phyloP scores from a whole-genome alignment of 1,284 basidiomycete genomes.

The Megacollybia platyphylla region DNA sequence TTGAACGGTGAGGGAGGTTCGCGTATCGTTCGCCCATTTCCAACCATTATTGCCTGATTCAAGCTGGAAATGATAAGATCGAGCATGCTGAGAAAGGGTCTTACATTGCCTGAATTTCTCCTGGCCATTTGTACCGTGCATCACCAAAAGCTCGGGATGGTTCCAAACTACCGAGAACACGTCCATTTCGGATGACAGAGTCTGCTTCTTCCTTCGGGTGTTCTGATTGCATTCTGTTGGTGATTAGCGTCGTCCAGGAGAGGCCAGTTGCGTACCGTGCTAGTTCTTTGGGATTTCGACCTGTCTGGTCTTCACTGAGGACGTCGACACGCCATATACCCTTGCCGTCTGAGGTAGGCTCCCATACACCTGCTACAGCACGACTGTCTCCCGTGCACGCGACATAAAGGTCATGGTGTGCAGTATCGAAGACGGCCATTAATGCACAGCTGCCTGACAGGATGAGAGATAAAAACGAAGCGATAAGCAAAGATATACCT shows the following conservation, averaged over 20 bases:
- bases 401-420: slow-evolving; percentile 72
- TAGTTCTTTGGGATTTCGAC: slow-evolving; percentile 77
- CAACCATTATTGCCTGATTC: slow-evolving; percentile 52
- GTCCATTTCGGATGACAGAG: slow-evolving; percentile 75
- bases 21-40: slow-evolving; percentile 49
- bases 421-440: slow-evolving; percentile 76
- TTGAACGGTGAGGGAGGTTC: slow-evolving; percentile 48
- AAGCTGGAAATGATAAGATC: slow-evolving; percentile 28
- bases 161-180: slow-evolving; percentile 87
- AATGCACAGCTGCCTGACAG: slow-evolving; percentile 74
- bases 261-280: slow-evolving; percentile 35
- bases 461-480: not conserved
- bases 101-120: slow-evolving; percentile 62
- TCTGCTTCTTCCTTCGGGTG: slow-evolving; percentile 78
- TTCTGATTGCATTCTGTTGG: slow-evolving; percentile 72
- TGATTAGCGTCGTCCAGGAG: slow-evolving; percentile 7
- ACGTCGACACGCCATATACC: slow-evolving; percentile 84
- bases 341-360: slow-evolving; percentile 38
- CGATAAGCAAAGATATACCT: slow-evolving; percentile 22
- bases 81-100: slow-evolving; percentile 12
- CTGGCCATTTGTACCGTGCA: slow-evolving; percentile 86
- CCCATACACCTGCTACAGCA: slow-evolving; percentile 92
- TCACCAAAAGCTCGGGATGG: slow-evolving; percentile 94
- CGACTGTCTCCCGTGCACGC: slow-evolving; percentile 92
- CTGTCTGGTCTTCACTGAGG: slow-evolving; percentile 91